Base-by-base conservation (phyloP, 2,329 filamentous ascomycete genomes). In the Anthostomella pinea region DNA sequence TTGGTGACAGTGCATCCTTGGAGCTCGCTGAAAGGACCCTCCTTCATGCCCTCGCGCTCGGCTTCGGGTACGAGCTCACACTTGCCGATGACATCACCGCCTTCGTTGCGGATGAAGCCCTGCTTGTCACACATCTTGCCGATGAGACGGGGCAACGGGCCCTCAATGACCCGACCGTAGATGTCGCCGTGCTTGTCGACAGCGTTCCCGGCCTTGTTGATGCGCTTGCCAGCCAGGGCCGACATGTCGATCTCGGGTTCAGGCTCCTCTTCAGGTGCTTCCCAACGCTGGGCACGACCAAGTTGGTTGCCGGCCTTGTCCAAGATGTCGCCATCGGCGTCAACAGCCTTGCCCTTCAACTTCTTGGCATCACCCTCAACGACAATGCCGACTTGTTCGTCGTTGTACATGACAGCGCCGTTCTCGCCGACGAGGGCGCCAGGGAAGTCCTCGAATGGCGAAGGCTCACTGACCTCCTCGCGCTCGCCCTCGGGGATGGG, bases 51-150 rank as follows among this genome's bases (percentile, higher is more conserved):
- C 45, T 79, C 73, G 2, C 77, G 70, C 66, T 87, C 81, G 7
- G 80, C 73, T 52, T 83, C 79, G 15, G 82, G 70, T 22, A 87
- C 79, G 18, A 86, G 66, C 53, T 87, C 81, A 29, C 79, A 79
- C 38, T 72, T 74, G 43, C 83, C 83, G 40, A 87, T 73, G 30
- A 86, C 68, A 39, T 85, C 79, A 29, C 84, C 84, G n/a, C 72
- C 75, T 57, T 87, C 83, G 55, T 83, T 84, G 65, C 81, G 78
- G 47, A 87, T 75, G 53, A 85, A 77, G 22, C 84, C 84, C 19
- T 85, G 66, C 60, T 80, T 83, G 58, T 87, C 81, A 52, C 81
- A 80, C 74, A 83, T 83, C 53, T 77, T 79, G 18, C 83, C 83
- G 8, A 79, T 64, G 26, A 87, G 72, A 35, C 75, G 71, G 59